phyloP scores from a whole-genome alignment of 2,329 filamentous ascomycete genomes.

The Amesomyces nigricolor region DNA sequence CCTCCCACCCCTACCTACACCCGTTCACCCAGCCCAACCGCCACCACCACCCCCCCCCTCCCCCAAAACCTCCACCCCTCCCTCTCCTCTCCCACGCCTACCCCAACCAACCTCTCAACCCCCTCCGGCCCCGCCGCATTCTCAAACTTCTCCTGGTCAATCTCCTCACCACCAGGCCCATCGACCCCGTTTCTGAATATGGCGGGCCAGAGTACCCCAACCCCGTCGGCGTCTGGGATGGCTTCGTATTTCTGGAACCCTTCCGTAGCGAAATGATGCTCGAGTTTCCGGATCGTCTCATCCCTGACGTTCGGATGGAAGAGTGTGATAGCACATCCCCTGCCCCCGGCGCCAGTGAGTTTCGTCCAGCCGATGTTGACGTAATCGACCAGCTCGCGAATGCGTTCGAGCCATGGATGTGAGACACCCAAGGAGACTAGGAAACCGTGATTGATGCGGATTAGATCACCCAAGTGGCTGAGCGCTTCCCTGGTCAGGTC shows the following conservation, averaged over 20 bases:
- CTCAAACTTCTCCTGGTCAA: slow-evolving; percentile 78
- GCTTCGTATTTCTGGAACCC: too few species aligned
- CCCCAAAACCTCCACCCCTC: slow-evolving; percentile 88
- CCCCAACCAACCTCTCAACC: slow-evolving; percentile 81
- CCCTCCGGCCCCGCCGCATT: slow-evolving; percentile 78
- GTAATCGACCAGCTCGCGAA: slow-evolving; percentile 85
- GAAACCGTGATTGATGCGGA: slow-evolving; percentile 89
- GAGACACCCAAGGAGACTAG: slow-evolving; percentile 89
- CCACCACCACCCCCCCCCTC: slow-evolving; percentile 38
- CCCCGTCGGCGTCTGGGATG: too few species aligned
- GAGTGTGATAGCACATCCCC: slow-evolving; percentile 90
- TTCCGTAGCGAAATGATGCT: too few species aligned
- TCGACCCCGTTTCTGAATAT: too few species aligned
- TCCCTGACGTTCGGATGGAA: too few species aligned
- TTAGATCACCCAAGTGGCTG: slow-evolving; percentile 77
- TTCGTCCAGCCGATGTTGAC: slow-evolving; percentile 94
- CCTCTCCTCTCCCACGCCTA: slow-evolving; percentile 61
- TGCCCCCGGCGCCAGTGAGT: slow-evolving; percentile 89
- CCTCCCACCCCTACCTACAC: too few species aligned
- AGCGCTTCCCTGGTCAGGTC: slow-evolving; percentile 56
- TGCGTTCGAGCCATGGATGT: slow-evolving; percentile 84
- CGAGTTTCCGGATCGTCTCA: slow-evolving; percentile 76
- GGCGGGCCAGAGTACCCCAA: slow-evolving; percentile 94
- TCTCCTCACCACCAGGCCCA: slow-evolving; percentile 83
- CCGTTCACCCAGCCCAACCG: too few species aligned